phyloP scores from a whole-genome alignment of 768 basidiomycete species.

The Lenzites betulinus region DNA sequence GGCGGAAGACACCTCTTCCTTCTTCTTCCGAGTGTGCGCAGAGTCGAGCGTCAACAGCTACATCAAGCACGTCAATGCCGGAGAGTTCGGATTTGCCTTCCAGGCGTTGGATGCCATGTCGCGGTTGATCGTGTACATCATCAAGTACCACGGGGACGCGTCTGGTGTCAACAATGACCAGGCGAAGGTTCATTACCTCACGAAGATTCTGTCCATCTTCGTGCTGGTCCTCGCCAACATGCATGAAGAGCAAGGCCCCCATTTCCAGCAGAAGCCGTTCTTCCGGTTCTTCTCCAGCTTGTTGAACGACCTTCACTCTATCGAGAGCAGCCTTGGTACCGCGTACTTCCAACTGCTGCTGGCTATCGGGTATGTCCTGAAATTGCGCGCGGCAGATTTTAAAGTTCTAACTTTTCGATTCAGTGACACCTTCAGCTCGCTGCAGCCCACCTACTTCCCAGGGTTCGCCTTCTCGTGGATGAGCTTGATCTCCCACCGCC shows the following conservation, averaged over 20 bases:
- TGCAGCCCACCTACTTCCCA: constrained; percentile 96
- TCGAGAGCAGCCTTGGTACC: constrained; percentile 82
- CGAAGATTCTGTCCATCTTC: constrained; percentile 96
- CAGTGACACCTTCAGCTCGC: constrained; percentile 93
- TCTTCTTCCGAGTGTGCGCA: constrained; percentile 98
- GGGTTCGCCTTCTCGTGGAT: constrained; percentile 99
- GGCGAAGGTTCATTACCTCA: constrained; percentile 94
- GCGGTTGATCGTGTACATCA: constrained; percentile 93
- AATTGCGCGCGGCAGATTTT: neutral
- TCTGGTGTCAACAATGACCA: constrained; percentile 90
- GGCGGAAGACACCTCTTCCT: constrained; percentile 92
- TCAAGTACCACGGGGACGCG: constrained; percentile 99
- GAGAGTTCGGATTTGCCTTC: constrained; percentile 78
- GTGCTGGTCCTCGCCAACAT: constrained; percentile 92
- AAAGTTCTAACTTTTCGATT: neutral
- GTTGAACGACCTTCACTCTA: constrained; percentile 84
- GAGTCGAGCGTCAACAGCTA: constrained; percentile 93
- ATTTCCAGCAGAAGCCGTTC: constrained; percentile 97
- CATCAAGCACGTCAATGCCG: constrained; percentile 68
- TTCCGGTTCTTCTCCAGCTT: constrained; percentile 98
- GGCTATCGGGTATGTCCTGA: constrained; percentile 68
- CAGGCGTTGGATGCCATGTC: constrained; percentile 96
- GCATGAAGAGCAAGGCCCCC: constrained; percentile 90
- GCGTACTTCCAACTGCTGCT: constrained; percentile 90
- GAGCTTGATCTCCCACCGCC: constrained; percentile 90